Base-by-base conservation (phyloP, 768 basidiomycete genomes). In the Lactarius hengduanensis region DNA sequence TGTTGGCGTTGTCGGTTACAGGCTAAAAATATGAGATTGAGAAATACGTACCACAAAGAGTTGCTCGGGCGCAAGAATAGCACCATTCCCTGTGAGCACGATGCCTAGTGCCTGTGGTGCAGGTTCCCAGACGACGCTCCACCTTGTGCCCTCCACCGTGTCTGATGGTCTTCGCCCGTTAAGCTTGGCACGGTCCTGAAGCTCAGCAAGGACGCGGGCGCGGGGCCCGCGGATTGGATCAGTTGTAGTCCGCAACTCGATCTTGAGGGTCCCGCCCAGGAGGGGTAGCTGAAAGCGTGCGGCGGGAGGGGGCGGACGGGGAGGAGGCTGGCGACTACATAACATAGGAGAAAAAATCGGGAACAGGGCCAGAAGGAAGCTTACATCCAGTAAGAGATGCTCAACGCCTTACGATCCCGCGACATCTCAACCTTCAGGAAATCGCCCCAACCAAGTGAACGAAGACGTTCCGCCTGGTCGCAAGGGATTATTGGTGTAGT, bases 361-460 rank as follows among this genome's bases (percentile, higher is more conserved):
- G 32, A 40, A 56, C 18, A 26, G 41, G 16, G 3, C 9, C 26
- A 50, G 56, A 65, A 41, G 16, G 38, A 26, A 4, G 74, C 77
- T 64, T 73, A 94, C 94, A 90, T 79, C 96, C 96, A 98, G 74
- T 98, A 98, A n/a, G 85, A 86, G 30, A 88, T 82, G 7, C 80
- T 83, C 69, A 97, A 78, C 1, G 81, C 82, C 75, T 89, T 89
- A 53, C 89, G 82, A 71, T 88, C 83, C 36, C 83, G 80, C 26
- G 82, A 83, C 80, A 95, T 86, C 50, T 87, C 83, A 16, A 95
- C 84, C 4, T 81, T 81, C 38, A 97, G 75, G 72, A 85, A 88
- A 15, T 93, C 86, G 0, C 83, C 86, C 93, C 93, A 95, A n/a
- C 93, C 93, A 4, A 94, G 79, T n/a, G 84, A 84, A 57, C 90